Evolutionary conservation across 768 basidiomycete genomes (phyloP), one percentile per base, ranked within the genome.

Genomic region (Pleurotus tuber-regium): DNA sequence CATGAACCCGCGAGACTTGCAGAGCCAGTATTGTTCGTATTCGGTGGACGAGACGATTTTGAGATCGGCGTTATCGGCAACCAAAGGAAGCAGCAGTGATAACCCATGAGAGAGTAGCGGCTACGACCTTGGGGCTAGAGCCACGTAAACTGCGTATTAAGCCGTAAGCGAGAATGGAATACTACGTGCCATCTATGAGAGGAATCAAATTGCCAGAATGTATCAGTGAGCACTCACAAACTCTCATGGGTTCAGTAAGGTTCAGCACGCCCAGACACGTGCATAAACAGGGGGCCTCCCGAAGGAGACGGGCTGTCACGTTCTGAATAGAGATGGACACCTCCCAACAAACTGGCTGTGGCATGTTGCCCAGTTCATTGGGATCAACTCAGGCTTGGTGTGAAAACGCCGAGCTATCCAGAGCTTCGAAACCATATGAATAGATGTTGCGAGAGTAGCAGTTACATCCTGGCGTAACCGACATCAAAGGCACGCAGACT

Each of bases 41-140:
- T 12, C 7, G 26, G 18, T 24, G 43, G 28, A 25, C 28, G 14
- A 23, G 43, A 12, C 43, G 16, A 14, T 14, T n/a, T 25, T 18
- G 43, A 21, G 40, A 35, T 47, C 46, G 46, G 46, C 30, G 46
- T 47, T 47, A 47, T 31, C 43, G 43, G 43, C 43, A 28, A 43
- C 43, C 26, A 43, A 47, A 33, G 23, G 46, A 35, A 33, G 7
- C 29, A 18, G 25, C 26, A n/a, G 14, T 38, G 41, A 42, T 19
- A 42, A 25, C 41, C 18, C 14, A 31, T 31, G 30, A 31, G 30
- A 31, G 14, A 42, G 18, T 10, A 8, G 9, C 11, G 41, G n/a
- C n/a, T n/a, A 42, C 18, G 24, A n/a, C 18, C 41, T 42, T 42
- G 41, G 24, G 41, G 26, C 21, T 42, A 42, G 41, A 42, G 46